phyloP scores from a whole-genome alignment of 495 filamentous ascomycete genomes.

The Rusavskia elegans region DNA sequence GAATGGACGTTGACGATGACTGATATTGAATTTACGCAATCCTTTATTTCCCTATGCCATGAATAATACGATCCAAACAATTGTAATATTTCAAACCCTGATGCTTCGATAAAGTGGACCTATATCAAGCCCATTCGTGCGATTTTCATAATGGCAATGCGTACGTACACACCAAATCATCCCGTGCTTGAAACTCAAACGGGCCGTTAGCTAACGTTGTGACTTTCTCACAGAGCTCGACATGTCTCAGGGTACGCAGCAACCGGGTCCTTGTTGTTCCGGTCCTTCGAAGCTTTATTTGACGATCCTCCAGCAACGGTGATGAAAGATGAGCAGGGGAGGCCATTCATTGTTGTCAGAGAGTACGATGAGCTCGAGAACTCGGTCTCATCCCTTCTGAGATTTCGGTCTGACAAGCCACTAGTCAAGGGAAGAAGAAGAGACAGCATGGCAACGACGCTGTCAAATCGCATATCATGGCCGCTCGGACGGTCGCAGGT shows the following conservation, averaged over 20 bases:
- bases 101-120: too few species aligned
- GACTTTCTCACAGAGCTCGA: constrained; percentile 41
- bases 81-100: too few species aligned
- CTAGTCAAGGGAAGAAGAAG: constrained; percentile 94
- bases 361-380: constrained; percentile 48
- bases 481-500: constrained; percentile 85
- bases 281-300: constrained; percentile 9
- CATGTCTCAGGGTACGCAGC: constrained; percentile 50
- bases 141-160: constrained; percentile 42
- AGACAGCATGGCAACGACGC: constrained; percentile 91
- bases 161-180: constrained; percentile 30
- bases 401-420: constrained; percentile 7
- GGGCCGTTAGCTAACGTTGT: constrained; percentile 17
- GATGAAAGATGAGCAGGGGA: constrained; percentile 85
- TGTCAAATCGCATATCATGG: constrained; percentile 94
- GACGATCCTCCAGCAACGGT: constrained; percentile 41
- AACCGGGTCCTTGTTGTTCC: not conserved
- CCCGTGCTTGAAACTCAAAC: constrained; percentile 17
- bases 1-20: not conserved
- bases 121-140: too few species aligned
- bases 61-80: not conserved
- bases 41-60: not conserved
- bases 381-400: not conserved
- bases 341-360: constrained; percentile 95
- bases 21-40: not conserved